A percentile compares a stretch with the other conserved stretches of the same genome.
Conservation (phyloP, 306 rosid genomes). For the Quercus wislizeni region DNA sequence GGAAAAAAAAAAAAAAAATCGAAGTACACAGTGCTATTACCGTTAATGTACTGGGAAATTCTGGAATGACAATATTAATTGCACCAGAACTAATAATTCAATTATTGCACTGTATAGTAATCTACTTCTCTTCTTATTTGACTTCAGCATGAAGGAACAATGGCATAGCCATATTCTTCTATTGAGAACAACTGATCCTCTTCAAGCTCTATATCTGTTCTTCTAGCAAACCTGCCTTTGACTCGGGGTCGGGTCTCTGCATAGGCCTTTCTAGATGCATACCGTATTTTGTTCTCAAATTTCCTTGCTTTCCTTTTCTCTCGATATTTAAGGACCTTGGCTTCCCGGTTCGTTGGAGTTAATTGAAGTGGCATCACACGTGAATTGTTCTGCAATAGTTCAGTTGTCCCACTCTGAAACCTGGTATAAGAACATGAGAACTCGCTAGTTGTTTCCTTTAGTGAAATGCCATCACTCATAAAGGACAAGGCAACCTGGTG, state of each 20-base stretch:
- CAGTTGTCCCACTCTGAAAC: constrained; percentile 51
- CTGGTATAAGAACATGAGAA: too few relatives aligned
- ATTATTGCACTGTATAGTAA: too few relatives aligned
- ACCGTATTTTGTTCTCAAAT: constrained; percentile 88
- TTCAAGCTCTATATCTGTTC: constrained; percentile 63
- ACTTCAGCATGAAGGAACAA: constrained; percentile 73
- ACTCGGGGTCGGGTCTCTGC: constrained; percentile 91
- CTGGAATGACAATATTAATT: too few relatives aligned
- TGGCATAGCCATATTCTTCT: constrained; percentile 65
- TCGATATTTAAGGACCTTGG: constrained; percentile 76
- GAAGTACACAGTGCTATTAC: too few relatives aligned
- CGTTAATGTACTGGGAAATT: too few relatives aligned
- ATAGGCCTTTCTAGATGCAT: constrained; percentile 95
- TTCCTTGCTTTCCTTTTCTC: constrained; percentile 93
- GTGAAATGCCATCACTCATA: too few relatives aligned
- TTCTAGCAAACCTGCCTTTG: constrained; percentile 85
- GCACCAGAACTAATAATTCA: too few relatives aligned
- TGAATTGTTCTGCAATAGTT: constrained; percentile 62
- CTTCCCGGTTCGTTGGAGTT: constrained; percentile 74
- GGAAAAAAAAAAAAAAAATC: too few relatives aligned
- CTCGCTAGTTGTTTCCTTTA: too few relatives aligned
- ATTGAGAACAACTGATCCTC: constrained; percentile 78
- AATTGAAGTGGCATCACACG: constrained; percentile 59
- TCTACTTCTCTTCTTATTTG: background rate
- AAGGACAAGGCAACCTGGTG: too few relatives aligned